Evolutionary conservation across 2,329 filamentous ascomycete genomes (phyloP), one percentile per base, ranked within the genome.

Genomic region (Aureobasidium sp.): DNA sequence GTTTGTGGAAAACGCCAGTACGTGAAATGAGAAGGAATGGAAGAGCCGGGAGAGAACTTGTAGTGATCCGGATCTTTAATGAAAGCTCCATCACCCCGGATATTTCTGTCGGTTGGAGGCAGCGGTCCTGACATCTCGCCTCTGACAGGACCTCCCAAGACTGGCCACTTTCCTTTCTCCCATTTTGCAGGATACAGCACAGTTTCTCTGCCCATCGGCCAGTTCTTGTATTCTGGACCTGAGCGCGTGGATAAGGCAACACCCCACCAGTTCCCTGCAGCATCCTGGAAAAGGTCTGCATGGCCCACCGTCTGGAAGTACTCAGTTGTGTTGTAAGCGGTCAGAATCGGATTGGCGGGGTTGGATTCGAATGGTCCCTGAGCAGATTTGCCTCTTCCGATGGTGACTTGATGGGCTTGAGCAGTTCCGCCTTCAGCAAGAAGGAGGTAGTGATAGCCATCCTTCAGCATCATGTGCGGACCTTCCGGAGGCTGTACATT

Each of bases 201-300:
- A 0, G 74, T 73, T 60, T 82, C 79, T 8, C 79, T 68, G 1
- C 78, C 78, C 77, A 80, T 78, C 0, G 76, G 75, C 57, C 74
- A 78, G 17, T 66, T 64, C 24, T 61, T 57, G 57, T 64, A 76
- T 14, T 64, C 64, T 0, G 72, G 69, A 0, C 72, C 74, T 14
- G 67, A 69, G 2, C 78, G 67, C 0, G 73, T 75, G 0, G 72
- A 67, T 1, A 81, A 63, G 1, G 71, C 70, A 4, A 74, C 66
- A 0, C 69, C 73, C 78, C 77, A 80, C 79, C 79, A 81, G 25
- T 75, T 71, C 0, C 74, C 76, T 0, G 58, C 30, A 0, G 57
- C 57, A 54, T 81, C 79, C 42, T 78, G 72, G 55, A 82, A 80
- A 2, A 81, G 56, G 56, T 82, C 79, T 0, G 76, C 74, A 50